Percentiles rank a stretch among this genome's conserved stretches.
Conservation (phyloP, 176 grass and related monocot species). For the Eragrostis nindensis region DNA sequence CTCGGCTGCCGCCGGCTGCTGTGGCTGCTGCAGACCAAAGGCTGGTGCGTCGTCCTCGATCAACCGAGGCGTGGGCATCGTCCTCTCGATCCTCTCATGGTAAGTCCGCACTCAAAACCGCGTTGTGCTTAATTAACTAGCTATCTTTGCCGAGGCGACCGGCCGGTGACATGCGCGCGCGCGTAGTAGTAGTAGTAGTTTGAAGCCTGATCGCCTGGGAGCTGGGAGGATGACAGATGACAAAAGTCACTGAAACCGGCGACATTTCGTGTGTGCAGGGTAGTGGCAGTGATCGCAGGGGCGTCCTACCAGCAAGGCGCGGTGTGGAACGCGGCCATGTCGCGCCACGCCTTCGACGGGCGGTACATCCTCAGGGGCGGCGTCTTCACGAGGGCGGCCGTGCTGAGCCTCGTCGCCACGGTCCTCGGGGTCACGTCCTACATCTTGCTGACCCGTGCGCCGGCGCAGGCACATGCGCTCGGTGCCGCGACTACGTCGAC, state of each 20-base stretch:
- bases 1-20: background rate
- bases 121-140: too few relatives aligned
- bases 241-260: background rate
- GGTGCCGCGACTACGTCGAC: background rate
- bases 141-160: too few relatives aligned
- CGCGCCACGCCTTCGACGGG: background rate
- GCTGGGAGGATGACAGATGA: too few relatives aligned
- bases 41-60: too few relatives aligned
- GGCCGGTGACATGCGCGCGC: too few relatives aligned
- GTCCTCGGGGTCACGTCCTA: conserved; percentile 1
- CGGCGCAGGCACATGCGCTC: background rate
- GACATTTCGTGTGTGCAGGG: background rate
- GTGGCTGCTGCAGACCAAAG: background rate
- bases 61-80: too few relatives aligned
- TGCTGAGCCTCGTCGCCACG: background rate
- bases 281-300: background rate
- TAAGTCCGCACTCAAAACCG: background rate
- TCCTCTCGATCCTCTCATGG: conserved; percentile 12
- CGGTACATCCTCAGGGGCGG: background rate
- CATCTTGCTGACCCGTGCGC: background rate
- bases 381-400: background rate
- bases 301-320: background rate
- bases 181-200: too few relatives aligned
- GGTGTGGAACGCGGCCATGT: conserved; percentile 4
- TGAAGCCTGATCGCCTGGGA: background rate